Percentiles rank a stretch among this genome's conserved stretches.
phyloP scores from a whole-genome alignment of 1,284 basidiomycete species.

The Mycosarcoma mackinlayi region DNA sequence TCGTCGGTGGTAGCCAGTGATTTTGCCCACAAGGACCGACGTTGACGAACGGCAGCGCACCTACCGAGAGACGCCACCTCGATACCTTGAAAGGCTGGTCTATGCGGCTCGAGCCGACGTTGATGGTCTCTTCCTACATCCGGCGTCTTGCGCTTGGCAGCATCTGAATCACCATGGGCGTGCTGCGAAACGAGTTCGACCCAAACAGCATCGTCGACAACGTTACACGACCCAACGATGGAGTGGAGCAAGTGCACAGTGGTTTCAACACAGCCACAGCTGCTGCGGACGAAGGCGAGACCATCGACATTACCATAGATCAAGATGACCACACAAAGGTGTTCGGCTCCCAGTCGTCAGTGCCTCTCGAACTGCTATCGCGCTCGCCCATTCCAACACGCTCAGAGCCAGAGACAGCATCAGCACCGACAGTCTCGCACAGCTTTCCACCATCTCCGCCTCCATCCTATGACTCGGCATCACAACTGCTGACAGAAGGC shows the following conservation, averaged over 20 bases:
- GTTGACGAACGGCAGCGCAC: no score
- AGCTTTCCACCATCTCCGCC: slow-evolving; percentile 18
- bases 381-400: neutral
- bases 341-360: slow-evolving; percentile 16
- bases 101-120: neutral
- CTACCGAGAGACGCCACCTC: no score
- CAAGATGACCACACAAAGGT: slow-evolving; percentile 39
- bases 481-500: neutral
- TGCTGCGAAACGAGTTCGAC: slow-evolving; percentile 19
- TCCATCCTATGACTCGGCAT: slow-evolving; percentile 9
- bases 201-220: slow-evolving; percentile 28
- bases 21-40: no score
- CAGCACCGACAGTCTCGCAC: neutral
- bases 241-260: neutral
- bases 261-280: neutral
- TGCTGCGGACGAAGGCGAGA: slow-evolving; percentile 3
- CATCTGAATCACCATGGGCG: slow-evolving; percentile 29
- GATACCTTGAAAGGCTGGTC: no score
- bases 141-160: no score
- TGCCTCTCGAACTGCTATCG: slow-evolving; percentile 10
- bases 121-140: no score
- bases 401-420: neutral
- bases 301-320: slow-evolving; percentile 48
- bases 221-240: slow-evolving; percentile 20
- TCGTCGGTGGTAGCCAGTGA: no score